These are phyloP conservation scores for Trichoderma virens DNA, from an alignment of 495 filamentous ascomycete genomes.

Conservation along the genomic window DNA sequence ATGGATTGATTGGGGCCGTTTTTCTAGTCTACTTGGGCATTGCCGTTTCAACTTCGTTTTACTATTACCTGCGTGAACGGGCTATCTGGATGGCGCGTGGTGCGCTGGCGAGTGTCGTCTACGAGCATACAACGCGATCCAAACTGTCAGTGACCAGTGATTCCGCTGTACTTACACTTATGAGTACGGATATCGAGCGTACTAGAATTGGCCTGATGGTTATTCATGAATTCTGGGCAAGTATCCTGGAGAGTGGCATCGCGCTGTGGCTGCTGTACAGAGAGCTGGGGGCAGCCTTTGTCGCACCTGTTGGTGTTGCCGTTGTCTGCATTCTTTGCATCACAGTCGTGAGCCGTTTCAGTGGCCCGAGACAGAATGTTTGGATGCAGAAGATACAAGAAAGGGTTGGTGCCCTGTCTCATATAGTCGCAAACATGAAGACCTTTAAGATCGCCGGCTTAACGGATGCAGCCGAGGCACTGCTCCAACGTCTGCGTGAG, in stretches of 20 bases:
- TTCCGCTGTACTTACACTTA: constrained; percentile 28
- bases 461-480: constrained; percentile 17
- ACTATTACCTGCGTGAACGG: constrained; percentile 39
- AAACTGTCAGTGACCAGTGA: constrained; percentile 36
- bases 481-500: constrained; percentile 40
- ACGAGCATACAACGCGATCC: constrained; percentile 42
- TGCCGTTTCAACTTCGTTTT: constrained; percentile 43
- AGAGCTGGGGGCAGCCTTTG: constrained; percentile 21
- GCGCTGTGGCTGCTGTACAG: constrained; percentile 22
- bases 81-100: constrained; percentile 49
- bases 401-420: constrained; percentile 25
- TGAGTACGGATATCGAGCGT: constrained; percentile 47
- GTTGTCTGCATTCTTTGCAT: neutral
- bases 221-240: constrained; percentile 51
- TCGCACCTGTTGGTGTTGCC: constrained; percentile 15
- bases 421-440: constrained; percentile 34
- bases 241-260: constrained; percentile 19
- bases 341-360: constrained; percentile 22
- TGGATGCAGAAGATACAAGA: constrained; percentile 35
- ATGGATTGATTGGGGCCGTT: constrained; percentile 55
- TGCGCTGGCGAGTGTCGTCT: constrained; percentile 48
- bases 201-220: constrained; percentile 39
- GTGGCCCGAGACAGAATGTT: constrained; percentile 18
- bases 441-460: constrained; percentile 37
- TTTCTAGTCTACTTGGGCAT: constrained; percentile 50